phyloP scores from a whole-genome alignment of 176 grass and related monocot genomes.

The Oryza meridionalis region DNA sequence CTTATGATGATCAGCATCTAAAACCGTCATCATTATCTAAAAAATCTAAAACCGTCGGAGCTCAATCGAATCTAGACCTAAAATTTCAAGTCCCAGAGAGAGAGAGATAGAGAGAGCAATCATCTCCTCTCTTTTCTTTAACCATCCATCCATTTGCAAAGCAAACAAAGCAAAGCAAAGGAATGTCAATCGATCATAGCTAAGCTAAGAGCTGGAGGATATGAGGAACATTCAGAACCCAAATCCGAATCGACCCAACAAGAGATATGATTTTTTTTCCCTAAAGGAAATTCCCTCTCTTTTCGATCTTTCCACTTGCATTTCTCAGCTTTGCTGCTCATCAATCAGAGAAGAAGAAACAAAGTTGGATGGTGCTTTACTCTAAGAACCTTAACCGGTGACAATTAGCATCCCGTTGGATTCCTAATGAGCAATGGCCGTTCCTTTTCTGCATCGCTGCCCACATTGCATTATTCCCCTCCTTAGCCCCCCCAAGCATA shows the following conservation, averaged over 20 bases:
- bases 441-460: slow-evolving; percentile 45
- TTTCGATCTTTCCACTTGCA: neutral
- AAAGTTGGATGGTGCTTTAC: slow-evolving; percentile 39
- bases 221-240: slow-evolving; percentile 53
- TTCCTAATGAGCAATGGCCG: slow-evolving; percentile 57
- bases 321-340: neutral
- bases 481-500: neutral
- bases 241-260: slow-evolving; percentile 36
- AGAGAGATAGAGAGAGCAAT: neutral
- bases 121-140: neutral
- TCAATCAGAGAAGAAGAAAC: neutral
- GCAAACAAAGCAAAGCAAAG: neutral
- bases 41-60: neutral
- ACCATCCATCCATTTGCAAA: slow-evolving; percentile 24
- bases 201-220: slow-evolving; percentile 22
- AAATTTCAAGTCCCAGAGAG: slow-evolving; percentile 16
- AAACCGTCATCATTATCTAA: neutral
- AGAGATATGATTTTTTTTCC: slow-evolving; percentile 46
- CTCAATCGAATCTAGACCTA: slow-evolving; percentile 21
- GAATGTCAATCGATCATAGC: slow-evolving; percentile 22
- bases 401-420: slow-evolving; percentile 58
- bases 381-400: slow-evolving; percentile 48
- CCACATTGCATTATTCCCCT: neutral
- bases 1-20: neutral
- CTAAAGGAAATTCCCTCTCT: neutral